Base-by-base conservation (phyloP, 2,329 filamentous ascomycete species). In the Claviceps lovelessii region DNA sequence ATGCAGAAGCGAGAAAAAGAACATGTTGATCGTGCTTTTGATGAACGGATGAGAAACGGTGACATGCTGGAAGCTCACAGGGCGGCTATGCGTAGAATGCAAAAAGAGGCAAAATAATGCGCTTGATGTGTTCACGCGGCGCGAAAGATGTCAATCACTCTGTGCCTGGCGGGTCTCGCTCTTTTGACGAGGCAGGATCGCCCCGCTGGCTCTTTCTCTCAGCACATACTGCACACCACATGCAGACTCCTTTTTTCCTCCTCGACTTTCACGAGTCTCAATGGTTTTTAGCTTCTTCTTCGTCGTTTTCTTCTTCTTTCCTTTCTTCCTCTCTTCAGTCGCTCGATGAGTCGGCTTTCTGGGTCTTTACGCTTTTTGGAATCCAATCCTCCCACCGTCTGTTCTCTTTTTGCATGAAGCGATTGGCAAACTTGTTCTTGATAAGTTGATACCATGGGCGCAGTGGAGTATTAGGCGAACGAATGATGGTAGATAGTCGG, bases 31-130 rank as follows among this genome's bases (percentile, higher is more conserved):
- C 78, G 78, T 51, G 76, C 76, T 42, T 83, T 89, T 62, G 85
- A 89, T 59, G 81, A 85, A 66, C 77, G 81, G 59, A 93, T 94
- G 86, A 77, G 88, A 54, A 82, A 80, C 17, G 84, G 84, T 0
- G 81, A 86, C 59, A 79, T 95, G 73, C 74, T 86, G 52, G 85
- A 87, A 49, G 77, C 84, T 28, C 90, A 96, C 67, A 78, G 85
- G 23, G 85, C 90, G 59, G 87, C 85, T 1, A 78, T 96, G 79
- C 77, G 86, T 58, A 83, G 77, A 66, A 86, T 96, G 83, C 90
- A 95, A 62, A 70, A 57, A 19, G 41, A 31, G 9, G 54, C 54
- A 13, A 50, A 50, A 44, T 56, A 37, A 54, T 33, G 19, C 19
- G 17, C 29, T 42, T 8, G 35, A 23, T 11, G 17, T 53, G 45